phyloP scores from a whole-genome alignment of 768 basidiomycete species.

The Russula virescens region DNA sequence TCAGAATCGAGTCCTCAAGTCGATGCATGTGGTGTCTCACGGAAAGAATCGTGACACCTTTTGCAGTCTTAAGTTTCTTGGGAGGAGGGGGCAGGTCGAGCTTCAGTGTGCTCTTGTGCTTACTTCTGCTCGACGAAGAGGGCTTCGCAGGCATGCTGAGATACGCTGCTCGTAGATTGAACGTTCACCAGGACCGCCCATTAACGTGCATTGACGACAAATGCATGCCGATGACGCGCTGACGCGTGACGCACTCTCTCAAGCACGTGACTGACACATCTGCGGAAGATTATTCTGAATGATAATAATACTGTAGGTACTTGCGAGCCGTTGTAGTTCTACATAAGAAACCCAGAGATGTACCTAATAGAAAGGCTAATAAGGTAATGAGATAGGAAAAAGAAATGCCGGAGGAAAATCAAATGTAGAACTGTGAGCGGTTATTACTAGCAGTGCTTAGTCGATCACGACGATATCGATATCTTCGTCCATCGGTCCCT shows the following conservation, averaged over 20 bases:
- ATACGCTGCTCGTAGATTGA: no score
- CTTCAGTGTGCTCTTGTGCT: constrained; percentile 23
- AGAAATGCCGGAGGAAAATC: not conserved
- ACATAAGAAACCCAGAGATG: not conserved
- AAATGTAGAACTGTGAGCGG: not conserved
- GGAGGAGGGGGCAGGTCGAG: constrained; percentile 17
- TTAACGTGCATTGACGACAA: no score
- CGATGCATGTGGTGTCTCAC: constrained; percentile 6
- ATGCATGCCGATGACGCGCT: no score
- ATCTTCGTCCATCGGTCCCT: constrained; percentile 46
- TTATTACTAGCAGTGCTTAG: constrained; percentile 29
- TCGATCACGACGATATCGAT: constrained; percentile 54
- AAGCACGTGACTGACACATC: constrained; percentile 3
- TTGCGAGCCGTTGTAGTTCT: not conserved
- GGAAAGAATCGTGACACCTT: constrained; percentile 9
- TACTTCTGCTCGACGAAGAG: not conserved
- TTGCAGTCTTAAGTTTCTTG: constrained; percentile 15
- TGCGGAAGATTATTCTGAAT: not conserved
- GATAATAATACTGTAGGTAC: not conserved
- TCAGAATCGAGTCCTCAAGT: constrained; percentile 5
- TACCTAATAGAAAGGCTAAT: constrained; percentile 20
- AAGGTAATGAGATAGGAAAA: constrained; percentile 1
- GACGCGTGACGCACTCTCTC: not conserved
- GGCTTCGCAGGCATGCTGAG: constrained; percentile 11
- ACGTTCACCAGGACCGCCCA: no score